A percentile compares a stretch with the other conserved stretches of the same genome.
Evolutionary conservation across 2,329 filamentous ascomycete genomes (phyloP).

Genomic region (Atkinsonella texensis): DNA sequence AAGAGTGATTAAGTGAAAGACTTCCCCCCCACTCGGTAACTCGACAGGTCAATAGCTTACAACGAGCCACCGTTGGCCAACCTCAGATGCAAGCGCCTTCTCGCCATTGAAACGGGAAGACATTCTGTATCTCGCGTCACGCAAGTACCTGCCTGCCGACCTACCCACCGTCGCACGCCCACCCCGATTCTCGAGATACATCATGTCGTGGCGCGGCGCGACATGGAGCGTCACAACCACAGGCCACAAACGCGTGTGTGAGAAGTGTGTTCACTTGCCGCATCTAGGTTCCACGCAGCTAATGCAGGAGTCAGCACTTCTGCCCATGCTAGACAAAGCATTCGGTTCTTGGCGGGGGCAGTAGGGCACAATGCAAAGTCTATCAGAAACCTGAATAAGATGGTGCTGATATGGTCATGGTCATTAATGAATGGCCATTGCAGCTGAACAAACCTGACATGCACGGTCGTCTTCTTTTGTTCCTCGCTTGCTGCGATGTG

Average conservation of each 20-base stretch:
- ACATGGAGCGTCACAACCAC: background rate
- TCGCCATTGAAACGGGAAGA: background rate
- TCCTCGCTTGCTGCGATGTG: no score
- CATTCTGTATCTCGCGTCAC: background rate
- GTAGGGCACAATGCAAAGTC: background rate
- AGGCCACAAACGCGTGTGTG: background rate
- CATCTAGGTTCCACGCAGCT: slow-evolving; percentile 1
- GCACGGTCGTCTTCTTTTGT: background rate
- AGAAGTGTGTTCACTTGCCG: background rate
- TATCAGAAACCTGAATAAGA: background rate
- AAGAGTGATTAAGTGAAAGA: no score
- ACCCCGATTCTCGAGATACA: no score
- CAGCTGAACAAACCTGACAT: background rate
- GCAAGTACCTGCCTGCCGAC: background rate
- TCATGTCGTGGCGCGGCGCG: background rate
- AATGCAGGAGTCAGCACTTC: slow-evolving; percentile 1
- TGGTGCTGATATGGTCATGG: background rate
- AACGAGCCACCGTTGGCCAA: background rate
- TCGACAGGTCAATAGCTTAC: background rate
- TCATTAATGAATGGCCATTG: background rate
- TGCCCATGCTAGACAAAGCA: background rate
- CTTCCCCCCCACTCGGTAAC: background rate
- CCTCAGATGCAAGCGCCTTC: background rate
- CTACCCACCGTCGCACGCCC: background rate
- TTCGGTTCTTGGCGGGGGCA: slow-evolving; percentile 1